Evolutionary conservation across 495 filamentous ascomycete genomes (phyloP).

Genomic region (Staphylotrichum longicolle): DNA sequence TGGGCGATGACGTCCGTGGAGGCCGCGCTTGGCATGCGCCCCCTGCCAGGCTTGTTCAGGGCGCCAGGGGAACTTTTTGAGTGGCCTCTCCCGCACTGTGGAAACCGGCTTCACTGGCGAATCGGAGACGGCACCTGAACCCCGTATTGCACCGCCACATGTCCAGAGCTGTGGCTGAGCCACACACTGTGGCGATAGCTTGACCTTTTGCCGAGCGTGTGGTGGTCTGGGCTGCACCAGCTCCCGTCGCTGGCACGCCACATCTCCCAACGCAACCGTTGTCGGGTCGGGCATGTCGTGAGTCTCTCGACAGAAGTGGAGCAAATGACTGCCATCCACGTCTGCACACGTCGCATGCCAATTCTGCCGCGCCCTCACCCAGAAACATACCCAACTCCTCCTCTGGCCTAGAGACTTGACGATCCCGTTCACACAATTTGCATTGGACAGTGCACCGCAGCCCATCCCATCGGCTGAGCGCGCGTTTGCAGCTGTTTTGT

Average conservation of each 20-base stretch:
- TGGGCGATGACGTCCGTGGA: slow-evolving; percentile 18
- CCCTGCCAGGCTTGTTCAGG: too few species aligned
- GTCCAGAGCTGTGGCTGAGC: not conserved
- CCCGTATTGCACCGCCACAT: slow-evolving; percentile 19
- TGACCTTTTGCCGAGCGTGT: not conserved
- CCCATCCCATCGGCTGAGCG: not conserved
- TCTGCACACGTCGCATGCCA: slow-evolving; percentile 23
- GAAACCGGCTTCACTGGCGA: too few species aligned
- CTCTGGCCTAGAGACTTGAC: too few species aligned
- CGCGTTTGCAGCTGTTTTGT: slow-evolving; percentile 7
- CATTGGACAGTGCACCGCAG: slow-evolving; percentile 1
- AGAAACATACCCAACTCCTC: too few species aligned
- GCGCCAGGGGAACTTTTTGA: not conserved
- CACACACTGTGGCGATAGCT: slow-evolving; percentile 21
- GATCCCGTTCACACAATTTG: not conserved
- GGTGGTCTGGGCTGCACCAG: too few species aligned
- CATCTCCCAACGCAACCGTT: slow-evolving; percentile 17
- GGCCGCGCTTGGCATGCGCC: not conserved
- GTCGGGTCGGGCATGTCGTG: not conserved
- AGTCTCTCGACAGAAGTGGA: slow-evolving; percentile 16
- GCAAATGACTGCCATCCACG: slow-evolving; percentile 34
- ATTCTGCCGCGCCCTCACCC: not conserved
- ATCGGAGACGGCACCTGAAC: too few species aligned
- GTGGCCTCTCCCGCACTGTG: slow-evolving; percentile 7
- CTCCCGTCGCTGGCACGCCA: slow-evolving; percentile 7